Conservation (phyloP, 805 yeast genomes). For the Soucietia sequanensis region DNA sequence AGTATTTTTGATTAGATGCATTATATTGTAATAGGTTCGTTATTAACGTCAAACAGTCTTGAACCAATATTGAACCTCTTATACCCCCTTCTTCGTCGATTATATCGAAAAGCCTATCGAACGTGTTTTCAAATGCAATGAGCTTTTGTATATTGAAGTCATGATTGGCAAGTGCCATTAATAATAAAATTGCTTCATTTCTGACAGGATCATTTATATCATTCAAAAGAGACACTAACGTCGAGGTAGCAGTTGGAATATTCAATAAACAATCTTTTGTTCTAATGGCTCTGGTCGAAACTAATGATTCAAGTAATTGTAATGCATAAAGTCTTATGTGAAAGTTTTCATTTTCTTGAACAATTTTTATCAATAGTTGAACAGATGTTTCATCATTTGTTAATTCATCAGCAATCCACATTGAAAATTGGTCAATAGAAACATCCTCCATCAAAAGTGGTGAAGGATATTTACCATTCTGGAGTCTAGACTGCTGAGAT, state of each 20-base stretch:
- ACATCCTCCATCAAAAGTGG: constrained; percentile 60
- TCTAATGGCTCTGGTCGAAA: constrained; percentile 69
- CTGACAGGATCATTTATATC: constrained; percentile 73
- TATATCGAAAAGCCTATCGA: constrained; percentile 76
- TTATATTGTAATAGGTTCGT: constrained; percentile 75
- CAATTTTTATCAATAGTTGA: constrained; percentile 35
- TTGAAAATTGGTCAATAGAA: constrained; percentile 76
- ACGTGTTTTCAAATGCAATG: constrained; percentile 92
- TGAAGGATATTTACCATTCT: constrained; percentile 77
- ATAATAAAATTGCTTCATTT: constrained; percentile 80
- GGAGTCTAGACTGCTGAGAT: constrained; percentile 68
- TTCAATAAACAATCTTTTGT: constrained; percentile 72
- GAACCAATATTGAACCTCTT: constrained; percentile 85
- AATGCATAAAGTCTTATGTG: constrained; percentile 78
- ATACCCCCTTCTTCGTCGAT: constrained; percentile 86
- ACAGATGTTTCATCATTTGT: constrained; percentile 50
- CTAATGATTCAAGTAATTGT: constrained; percentile 81
- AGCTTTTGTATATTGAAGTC: constrained; percentile 86
- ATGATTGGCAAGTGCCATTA: constrained; percentile 78
- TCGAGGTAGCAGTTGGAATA: constrained; percentile 77
- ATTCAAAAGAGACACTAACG: constrained; percentile 55
- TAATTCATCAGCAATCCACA: constrained; percentile 94
- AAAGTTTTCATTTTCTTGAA: constrained; percentile 58
- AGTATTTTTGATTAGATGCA: constrained; percentile 84
- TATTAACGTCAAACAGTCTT: constrained; percentile 79